Base-by-base conservation (phyloP, 1,284 basidiomycete species). In the Porodaedalea pini region DNA sequence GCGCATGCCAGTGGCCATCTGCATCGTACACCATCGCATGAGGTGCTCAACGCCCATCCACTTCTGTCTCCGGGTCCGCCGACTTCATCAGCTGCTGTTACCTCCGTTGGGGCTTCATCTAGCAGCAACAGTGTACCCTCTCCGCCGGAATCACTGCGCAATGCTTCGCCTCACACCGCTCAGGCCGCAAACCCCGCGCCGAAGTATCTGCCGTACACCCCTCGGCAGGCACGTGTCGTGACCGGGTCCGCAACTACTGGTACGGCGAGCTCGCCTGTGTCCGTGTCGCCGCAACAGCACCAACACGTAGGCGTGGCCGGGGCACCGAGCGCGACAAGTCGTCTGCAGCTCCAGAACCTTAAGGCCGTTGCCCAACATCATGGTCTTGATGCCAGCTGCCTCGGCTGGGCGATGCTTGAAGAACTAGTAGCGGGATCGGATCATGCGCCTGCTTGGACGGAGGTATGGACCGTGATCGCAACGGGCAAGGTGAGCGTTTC, bases 371-470 rank as follows among this genome's bases (percentile, higher is more conserved):
- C 85, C 1, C 92, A 94, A 70, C 75, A 75, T 58, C 78, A 90
- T 17, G 90, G 90, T 0, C 71, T 92, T 45, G 86, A 85, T 57
- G 78, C 79, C 23, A 79, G 77, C 19, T 87, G 82, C 57, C 72
- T 90, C 44, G 92, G 92, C 1, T 93, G 90, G 90, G 82, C 82
- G 17, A 90, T 95, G 50, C 74, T 94, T 47, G 92, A 95, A 70
- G 83, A 82, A 61, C 75, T 95, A 21, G 80, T 88, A 3, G 76
- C 77, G 19, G 86, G 88, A 61, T 80, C 78, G 1, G 84, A 88
- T 60, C 73, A 75, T 49, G 72, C 71, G 13, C 66, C 74, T 7
- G 89, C 91, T 49, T 94, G 92, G 92, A 75, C 78, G 32, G 88
- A 91, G 23, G 75, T 92, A 13, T 88, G 90, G 82, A 76, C 70